Base-by-base conservation (phyloP, 2,329 filamentous ascomycete genomes). In the Cyphellophora attinorum region DNA sequence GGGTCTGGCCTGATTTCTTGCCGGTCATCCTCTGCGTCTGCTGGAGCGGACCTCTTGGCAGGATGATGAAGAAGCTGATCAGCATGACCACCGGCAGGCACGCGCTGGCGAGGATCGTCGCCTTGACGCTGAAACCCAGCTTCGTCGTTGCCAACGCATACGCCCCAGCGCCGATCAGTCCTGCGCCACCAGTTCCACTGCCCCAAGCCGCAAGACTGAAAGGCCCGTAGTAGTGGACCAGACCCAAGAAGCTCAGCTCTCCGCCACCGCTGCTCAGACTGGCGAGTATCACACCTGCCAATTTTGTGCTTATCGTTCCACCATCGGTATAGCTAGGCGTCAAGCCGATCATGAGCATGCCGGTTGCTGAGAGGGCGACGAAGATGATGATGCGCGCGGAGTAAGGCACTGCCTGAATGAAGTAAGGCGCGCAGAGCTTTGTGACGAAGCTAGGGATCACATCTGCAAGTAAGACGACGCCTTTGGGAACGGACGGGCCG, bases 181-280 rank as follows among this genome's bases (percentile, higher is more conserved):
- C 89, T 1, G 89, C 89, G 0, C 82, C 89, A 2, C 89, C 89
- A 0, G 89, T 95, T 0, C 89, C 89, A 44, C 82, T 89, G 0
- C 85, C 83, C 91, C 91, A 98, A 21, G 85, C 80, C 0, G 88
- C 88, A 12, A 96, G 69, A 48, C 85, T 85, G 58, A 84, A 80
- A 6, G 76, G 79, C 0, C 89, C 91, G 51, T 96, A 96, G 62
- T 82, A 95, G 56, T 96, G 89, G 11, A 89, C 93, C 51, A 98
- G 61, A 1, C 85, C 82, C 5, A 98, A 64, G 53, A 96, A 95
- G 58, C 81, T 93, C 39, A 95, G 66, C 62, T 96, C 91, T 19
- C 91, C 91, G 12, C 72, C 83, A 11, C 91, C 91, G 42, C 80
- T 85, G 48, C 83, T 84, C 33, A 96, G 59, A 50, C 85, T 93